Evolutionary conservation across 2,329 filamentous ascomycete genomes (phyloP).

Genomic region (Diatrype stigma): DNA sequence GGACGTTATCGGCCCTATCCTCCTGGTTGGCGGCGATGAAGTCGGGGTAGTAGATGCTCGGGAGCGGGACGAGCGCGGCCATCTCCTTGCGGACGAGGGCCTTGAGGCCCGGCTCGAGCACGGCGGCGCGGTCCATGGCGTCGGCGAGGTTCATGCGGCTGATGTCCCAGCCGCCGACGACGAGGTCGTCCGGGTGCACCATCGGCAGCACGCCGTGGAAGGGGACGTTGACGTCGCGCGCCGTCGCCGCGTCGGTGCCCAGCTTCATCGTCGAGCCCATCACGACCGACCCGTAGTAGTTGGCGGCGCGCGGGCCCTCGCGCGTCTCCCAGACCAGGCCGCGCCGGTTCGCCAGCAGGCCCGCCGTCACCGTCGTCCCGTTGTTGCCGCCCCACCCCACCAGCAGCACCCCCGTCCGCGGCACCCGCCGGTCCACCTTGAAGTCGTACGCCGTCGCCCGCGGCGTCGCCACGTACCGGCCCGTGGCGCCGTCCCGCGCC

Average conservation of each 20-base stretch:
- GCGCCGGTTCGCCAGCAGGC: slow-evolving; percentile 92
- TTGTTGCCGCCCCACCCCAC: slow-evolving; percentile 99
- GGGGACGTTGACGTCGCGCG: slow-evolving; percentile 89
- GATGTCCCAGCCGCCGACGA: slow-evolving; percentile 97
- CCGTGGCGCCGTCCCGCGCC: slow-evolving; percentile 56
- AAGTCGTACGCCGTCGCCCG: slow-evolving; percentile 93
- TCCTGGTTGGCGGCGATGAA: slow-evolving; percentile 99
- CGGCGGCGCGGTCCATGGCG: slow-evolving; percentile 92
- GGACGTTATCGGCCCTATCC: slow-evolving; percentile 86
- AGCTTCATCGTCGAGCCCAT: slow-evolving; percentile 98
- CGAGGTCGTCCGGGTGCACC: slow-evolving; percentile 94
- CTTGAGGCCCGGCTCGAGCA: slow-evolving; percentile 95
- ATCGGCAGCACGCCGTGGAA: slow-evolving; percentile 93
- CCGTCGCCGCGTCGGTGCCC: slow-evolving; percentile 77
- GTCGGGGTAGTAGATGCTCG: slow-evolving; percentile 97
- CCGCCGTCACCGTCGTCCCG: slow-evolving; percentile 92
- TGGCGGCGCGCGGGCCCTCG: slow-evolving; percentile 77
- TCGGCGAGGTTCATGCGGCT: slow-evolving; percentile 82
- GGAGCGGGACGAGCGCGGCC: slow-evolving; percentile 80
- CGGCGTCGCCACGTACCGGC: slow-evolving; percentile 78
- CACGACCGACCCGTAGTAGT: slow-evolving; percentile 97
- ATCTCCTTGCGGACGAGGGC: slow-evolving; percentile 87
- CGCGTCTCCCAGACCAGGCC: slow-evolving; percentile 88
- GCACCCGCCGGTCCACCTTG: slow-evolving; percentile 91
- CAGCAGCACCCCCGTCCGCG: slow-evolving; percentile 94